Evolutionary conservation across 1,284 basidiomycete species (phyloP).

Genomic region (Kalmanozyma brasiliensis): DNA sequence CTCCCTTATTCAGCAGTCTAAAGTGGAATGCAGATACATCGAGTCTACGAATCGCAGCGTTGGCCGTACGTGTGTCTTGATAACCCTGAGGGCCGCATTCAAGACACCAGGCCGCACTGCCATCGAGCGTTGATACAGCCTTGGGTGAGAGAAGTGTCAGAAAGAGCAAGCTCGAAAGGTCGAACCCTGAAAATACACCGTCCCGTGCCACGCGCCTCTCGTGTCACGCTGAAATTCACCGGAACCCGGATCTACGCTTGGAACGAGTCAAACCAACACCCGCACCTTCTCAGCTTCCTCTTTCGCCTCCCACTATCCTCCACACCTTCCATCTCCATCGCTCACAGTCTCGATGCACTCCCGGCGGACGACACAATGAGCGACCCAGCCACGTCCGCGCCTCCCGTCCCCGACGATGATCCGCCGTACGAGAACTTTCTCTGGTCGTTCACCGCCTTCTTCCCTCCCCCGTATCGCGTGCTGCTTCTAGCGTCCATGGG

Average conservation of each 20-base stretch:
- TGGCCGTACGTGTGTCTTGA: too few relatives aligned
- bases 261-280: constrained; percentile 9
- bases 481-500: constrained; percentile 60
- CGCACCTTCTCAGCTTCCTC: constrained; percentile 4
- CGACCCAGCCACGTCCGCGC: constrained; percentile 21
- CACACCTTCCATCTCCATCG: background rate
- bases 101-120: too few relatives aligned
- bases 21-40: background rate
- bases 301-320: background rate
- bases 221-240: too few relatives aligned
- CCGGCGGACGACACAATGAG: constrained; percentile 2
- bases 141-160: background rate
- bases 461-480: constrained; percentile 65
- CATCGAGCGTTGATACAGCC: too few relatives aligned
- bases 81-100: too few relatives aligned
- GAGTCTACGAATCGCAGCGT: too few relatives aligned
- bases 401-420: constrained; percentile 14
- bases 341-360: background rate
- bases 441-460: constrained; percentile 54
- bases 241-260: too few relatives aligned
- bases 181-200: too few relatives aligned
- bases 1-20: too few relatives aligned
- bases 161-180: too few relatives aligned
- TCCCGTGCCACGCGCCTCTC: too few relatives aligned
- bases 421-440: constrained; percentile 20